Percentiles rank a stretch among this genome's conserved stretches.
Conservation (phyloP, 2,329 filamentous ascomycete species). For the Stemphylium lycopersici region DNA sequence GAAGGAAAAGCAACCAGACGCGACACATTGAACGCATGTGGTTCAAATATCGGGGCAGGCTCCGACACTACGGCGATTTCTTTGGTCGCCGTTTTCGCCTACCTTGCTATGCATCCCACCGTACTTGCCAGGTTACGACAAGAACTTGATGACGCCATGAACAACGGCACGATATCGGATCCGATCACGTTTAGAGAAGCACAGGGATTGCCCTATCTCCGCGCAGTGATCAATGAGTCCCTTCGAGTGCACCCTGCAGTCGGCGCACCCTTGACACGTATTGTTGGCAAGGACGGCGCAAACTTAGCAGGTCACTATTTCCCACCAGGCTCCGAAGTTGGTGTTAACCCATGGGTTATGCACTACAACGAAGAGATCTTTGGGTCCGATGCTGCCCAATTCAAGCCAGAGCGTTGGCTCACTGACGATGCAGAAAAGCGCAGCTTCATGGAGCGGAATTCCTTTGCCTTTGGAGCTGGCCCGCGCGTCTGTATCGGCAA, state of each 20-base stretch:
- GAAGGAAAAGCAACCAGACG: slow-evolving; percentile 13
- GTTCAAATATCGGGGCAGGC: slow-evolving; percentile 48
- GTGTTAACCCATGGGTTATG: slow-evolving; percentile 54
- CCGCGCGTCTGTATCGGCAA: slow-evolving; percentile 30
- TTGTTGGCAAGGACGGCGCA: slow-evolving; percentile 41
- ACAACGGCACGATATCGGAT: slow-evolving; percentile 16
- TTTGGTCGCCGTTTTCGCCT: slow-evolving; percentile 54
- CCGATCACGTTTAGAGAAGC: slow-evolving; percentile 26
- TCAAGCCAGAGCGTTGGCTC: slow-evolving; percentile 54
- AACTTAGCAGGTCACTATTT: slow-evolving; percentile 48
- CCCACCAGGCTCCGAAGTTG: slow-evolving; percentile 52
- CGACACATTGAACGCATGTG: slow-evolving; percentile 1
- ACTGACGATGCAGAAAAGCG: slow-evolving; percentile 8
- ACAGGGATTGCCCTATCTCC: slow-evolving; percentile 52
- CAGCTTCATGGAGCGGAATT: slow-evolving; percentile 12
- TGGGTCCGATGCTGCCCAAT: slow-evolving; percentile 46
- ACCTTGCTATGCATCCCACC: slow-evolving; percentile 49
- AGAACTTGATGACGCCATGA: slow-evolving; percentile 25
- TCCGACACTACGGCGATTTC: slow-evolving; percentile 58
- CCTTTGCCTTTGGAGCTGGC: slow-evolving; percentile 28
- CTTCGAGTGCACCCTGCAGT: slow-evolving; percentile 53
- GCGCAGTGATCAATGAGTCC: slow-evolving; percentile 53
- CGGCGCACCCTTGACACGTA: slow-evolving; percentile 48
- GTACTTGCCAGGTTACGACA: slow-evolving; percentile 22
- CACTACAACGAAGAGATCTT: slow-evolving; percentile 52